Percentiles rank a stretch among this genome's conserved stretches.
Evolutionary conservation across 768 basidiomycete species (phyloP).

Genomic region (Lactarius akahatsu): DNA sequence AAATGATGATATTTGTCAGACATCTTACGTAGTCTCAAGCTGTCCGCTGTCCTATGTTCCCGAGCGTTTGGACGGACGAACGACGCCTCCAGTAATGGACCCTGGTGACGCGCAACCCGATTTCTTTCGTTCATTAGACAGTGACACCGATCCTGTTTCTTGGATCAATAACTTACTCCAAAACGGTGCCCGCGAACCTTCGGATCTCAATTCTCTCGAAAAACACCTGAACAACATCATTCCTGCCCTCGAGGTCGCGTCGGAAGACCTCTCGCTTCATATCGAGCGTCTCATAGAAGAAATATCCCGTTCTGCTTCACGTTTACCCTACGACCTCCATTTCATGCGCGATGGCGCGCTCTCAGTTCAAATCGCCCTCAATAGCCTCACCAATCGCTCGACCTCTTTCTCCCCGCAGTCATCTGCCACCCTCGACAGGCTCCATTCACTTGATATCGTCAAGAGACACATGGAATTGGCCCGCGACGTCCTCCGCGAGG

Average conservation of each 20-base stretch:
- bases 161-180: slow-evolving; percentile 37
- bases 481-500: slow-evolving; percentile 87
- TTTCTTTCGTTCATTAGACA: slow-evolving; percentile 30
- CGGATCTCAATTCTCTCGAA: slow-evolving; percentile 53
- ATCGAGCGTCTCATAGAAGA: slow-evolving; percentile 91
- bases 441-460: slow-evolving; percentile 80
- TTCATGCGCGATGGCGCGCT: slow-evolving; percentile 94
- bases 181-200: neutral
- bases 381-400: slow-evolving; percentile 58
- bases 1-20: no score
- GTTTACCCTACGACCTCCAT: slow-evolving; percentile 92
- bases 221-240: slow-evolving; percentile 72
- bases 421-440: slow-evolving; percentile 63
- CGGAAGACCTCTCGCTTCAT: slow-evolving; percentile 82
- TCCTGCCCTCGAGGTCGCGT: slow-evolving; percentile 79
- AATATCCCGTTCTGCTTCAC: slow-evolving; percentile 85
- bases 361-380: slow-evolving; percentile 66
- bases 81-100: neutral
- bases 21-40: no score
- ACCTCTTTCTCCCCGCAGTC: slow-evolving; percentile 57
- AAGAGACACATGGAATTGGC: slow-evolving; percentile 87
- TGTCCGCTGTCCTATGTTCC: no score
- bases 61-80: no score
- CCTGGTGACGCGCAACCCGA: slow-evolving; percentile 10
- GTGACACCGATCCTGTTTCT: slow-evolving; percentile 32